phyloP scores from a whole-genome alignment of 139 green algal species.

The Chlamydomonas sphaeroides region DNA sequence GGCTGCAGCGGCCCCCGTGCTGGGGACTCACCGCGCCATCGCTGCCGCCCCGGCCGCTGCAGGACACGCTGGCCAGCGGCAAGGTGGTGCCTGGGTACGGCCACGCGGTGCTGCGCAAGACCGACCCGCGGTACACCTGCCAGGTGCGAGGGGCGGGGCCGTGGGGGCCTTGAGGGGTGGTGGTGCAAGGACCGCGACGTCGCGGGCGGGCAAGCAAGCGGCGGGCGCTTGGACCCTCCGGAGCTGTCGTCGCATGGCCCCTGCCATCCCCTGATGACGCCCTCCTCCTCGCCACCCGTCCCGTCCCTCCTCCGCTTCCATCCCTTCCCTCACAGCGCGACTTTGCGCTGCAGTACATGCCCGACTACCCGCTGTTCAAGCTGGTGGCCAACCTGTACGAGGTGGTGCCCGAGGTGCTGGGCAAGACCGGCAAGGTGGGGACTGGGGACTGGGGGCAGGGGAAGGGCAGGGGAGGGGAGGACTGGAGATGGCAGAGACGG shows the following conservation, averaged over 20 bases:
- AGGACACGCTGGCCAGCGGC: constrained; percentile 91
- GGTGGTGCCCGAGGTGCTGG: constrained; percentile 94
- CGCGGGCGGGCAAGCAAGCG: no score
- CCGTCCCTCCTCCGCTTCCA: background rate
- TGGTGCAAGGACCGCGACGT: no score
- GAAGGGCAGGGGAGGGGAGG: no score
- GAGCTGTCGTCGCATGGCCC: no score
- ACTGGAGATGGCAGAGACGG: no score
- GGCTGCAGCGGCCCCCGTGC: no score
- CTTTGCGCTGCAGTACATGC: constrained; percentile 95
- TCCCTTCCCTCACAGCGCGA: constrained; percentile 74
- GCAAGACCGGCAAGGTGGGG: constrained; percentile 90
- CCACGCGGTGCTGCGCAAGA: constrained; percentile 97
- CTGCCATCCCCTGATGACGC: no score
- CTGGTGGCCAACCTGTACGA: constrained; percentile 90
- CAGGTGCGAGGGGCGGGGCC: constrained; percentile 60
- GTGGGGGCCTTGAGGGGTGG: background rate
- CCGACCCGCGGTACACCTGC: constrained; percentile 95
- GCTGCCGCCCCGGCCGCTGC: no score
- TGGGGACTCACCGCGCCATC: no score
- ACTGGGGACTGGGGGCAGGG: background rate
- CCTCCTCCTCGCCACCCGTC: no score
- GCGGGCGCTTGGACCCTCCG: no score
- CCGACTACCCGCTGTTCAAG: constrained; percentile 94
- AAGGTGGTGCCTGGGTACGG: constrained; percentile 97